Evolutionary conservation across 2,329 filamentous ascomycete species (phyloP), one percentile per base, ranked within the genome.

Genomic region (Chaetomium sp.): DNA sequence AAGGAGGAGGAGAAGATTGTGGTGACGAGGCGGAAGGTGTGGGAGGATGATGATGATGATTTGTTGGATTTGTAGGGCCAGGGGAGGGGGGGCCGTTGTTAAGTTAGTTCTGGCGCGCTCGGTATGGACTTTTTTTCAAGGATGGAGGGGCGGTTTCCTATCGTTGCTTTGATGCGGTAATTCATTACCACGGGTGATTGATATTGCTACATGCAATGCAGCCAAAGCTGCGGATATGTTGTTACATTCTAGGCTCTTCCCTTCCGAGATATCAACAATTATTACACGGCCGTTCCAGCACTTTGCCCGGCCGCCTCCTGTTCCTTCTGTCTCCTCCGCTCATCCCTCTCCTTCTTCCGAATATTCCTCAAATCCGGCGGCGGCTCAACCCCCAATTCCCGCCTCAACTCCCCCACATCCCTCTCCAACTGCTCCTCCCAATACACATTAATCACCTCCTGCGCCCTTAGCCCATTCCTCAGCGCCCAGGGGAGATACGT

Each of bases 341-440:
- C 82, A 64, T 85, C 83, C 62, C 82, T 80, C 62, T 89, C 82
- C 68, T 77, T 76, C 72, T 80, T 87, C 63, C 94, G 79, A 49
- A 92, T 89, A 33, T 81, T 80, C 64, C 92, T 80, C 72, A 97
- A 74, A 71, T 97, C 91, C 6, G 91, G 89, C 38, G 94, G 94
- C 68, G 82, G 84, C 75, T 97, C 90, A 53, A 99, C 91, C 2
- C 89, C 86, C 64, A 99, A 69, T 68, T 91, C 80, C 4, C 67
- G 70, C 61, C 94, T 80, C 69, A 99, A 68, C 61, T 86, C 88
- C 51, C 83, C 79, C 33, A 95, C 89, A 70, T 95, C 86, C 55
- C 84, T 88, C 74, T 91, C 86, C 62, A 99, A 72, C 74, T 92
- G 82, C 76, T 97, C 90, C 73, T 99, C 94, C 94, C 94, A 99